Conservation (phyloP, 2,329 filamentous ascomycete species). For the Neonectria punicea region DNA sequence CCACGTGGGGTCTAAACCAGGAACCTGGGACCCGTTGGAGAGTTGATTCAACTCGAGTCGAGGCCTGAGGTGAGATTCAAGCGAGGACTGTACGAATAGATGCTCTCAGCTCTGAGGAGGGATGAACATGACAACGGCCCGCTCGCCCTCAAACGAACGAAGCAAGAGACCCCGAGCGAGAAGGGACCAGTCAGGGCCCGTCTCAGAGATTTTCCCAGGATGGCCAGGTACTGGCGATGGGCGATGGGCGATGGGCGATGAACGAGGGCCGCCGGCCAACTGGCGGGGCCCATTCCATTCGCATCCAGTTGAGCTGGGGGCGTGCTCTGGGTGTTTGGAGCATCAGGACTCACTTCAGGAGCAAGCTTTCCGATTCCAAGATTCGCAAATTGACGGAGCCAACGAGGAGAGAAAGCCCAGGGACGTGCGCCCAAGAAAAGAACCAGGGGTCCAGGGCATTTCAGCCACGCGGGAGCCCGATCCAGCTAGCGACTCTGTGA, state of each 20-base stretch:
- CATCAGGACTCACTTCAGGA: neutral
- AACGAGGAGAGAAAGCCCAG: neutral
- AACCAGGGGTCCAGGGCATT: neutral
- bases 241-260: slow-evolving; percentile 8
- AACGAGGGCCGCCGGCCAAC: slow-evolving; percentile 6
- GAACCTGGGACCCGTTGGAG: neutral
- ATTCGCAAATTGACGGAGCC: neutral
- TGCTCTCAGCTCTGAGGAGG: neutral
- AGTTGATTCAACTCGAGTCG: neutral
- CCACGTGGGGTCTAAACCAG: slow-evolving; percentile 5
- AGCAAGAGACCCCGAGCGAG: slow-evolving; percentile 1
- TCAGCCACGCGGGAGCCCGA: slow-evolving; percentile 3
- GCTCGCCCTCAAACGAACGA: slow-evolving; percentile 10
- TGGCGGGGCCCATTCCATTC: neutral
- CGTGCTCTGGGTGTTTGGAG: neutral
- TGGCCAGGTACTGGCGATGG: neutral
- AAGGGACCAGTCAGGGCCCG: neutral
- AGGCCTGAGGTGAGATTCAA: too few relatives aligned
- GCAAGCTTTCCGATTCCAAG: slow-evolving; percentile 15
- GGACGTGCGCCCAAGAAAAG: neutral
- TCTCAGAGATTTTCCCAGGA: slow-evolving; percentile 28
- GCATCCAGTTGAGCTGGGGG: neutral
- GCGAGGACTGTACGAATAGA: too few relatives aligned
- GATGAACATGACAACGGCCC: neutral
- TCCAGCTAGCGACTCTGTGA: slow-evolving; percentile 2